phyloP scores from a whole-genome alignment of 2,329 filamentous ascomycete genomes.

The Magnaporthiopsis rhizophila region DNA sequence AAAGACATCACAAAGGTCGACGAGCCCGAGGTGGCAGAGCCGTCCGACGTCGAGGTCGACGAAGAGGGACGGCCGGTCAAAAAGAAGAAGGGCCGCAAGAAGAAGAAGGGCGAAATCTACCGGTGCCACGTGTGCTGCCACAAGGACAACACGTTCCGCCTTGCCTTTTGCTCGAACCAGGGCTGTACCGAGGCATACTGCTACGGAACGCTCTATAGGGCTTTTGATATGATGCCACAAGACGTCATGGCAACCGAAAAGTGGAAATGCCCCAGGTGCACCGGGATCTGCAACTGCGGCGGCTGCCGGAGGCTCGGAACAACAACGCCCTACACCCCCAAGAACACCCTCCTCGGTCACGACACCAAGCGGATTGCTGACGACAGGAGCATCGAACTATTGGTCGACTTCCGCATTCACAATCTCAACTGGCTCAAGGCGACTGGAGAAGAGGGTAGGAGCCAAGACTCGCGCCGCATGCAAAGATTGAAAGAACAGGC shows the following conservation, averaged over 20 bases:
- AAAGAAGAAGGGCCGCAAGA: conserved; percentile 50
- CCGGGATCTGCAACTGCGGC: conserved; percentile 79
- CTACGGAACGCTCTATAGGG: conserved; percentile 86
- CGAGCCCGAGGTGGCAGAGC: conserved; percentile 41
- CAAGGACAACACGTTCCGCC: conserved; percentile 74
- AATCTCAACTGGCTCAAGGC: conserved; percentile 76
- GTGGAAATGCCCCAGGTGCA: conserved; percentile 87
- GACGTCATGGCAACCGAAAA: conserved; percentile 68
- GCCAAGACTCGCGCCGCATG: conserved; percentile 49
- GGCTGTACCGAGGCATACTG: conserved; percentile 74
- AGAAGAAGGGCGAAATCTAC: conserved; percentile 45
- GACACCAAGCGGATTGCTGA: conserved; percentile 88
- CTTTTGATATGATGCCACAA: conserved; percentile 84
- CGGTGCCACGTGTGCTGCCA: conserved; percentile 79
- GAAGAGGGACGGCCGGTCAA: conserved; percentile 55
- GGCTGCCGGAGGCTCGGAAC: conserved; percentile 59
- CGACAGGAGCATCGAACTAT: conserved; percentile 77
- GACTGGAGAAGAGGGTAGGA: conserved; percentile 48
- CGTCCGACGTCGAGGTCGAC: conserved; percentile 47
- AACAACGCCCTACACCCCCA: conserved; percentile 77
- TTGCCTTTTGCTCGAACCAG: conserved; percentile 65
- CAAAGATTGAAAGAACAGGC: conserved; percentile 47
- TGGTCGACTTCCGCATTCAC: conserved; percentile 85
- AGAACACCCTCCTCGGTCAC: conserved; percentile 79
- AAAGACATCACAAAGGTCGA: conserved; percentile 65